phyloP scores from a whole-genome alignment of 1,284 basidiomycete genomes.

The Tilletia indica region DNA sequence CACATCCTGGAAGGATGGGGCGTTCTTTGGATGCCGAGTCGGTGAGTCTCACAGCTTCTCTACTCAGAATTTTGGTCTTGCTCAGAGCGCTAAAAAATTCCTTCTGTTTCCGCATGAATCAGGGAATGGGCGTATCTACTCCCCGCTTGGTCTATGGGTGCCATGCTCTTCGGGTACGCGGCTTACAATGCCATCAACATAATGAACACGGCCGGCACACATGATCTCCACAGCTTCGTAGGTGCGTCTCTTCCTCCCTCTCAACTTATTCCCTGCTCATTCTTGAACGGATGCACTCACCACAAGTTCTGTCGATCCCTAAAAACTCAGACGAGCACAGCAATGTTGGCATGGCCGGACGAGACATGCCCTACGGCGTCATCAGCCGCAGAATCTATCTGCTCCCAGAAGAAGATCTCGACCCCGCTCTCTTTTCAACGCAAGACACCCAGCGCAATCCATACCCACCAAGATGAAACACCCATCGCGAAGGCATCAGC shows the following conservation, averaged over 20 bases:
- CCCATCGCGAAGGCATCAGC: too few relatives aligned
- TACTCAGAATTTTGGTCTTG: not conserved
- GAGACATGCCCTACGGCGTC: not conserved
- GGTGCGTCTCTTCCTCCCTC: not conserved
- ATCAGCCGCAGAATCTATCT: not conserved
- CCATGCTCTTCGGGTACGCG: conserved; percentile 13
- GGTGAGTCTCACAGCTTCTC: not conserved
- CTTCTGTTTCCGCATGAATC: not conserved
- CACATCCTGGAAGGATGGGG: not conserved
- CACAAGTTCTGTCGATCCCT: not conserved
- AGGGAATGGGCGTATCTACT: conserved; percentile 20
- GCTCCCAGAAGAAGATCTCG: not conserved
- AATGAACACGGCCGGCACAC: not conserved
- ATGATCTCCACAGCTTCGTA: conserved; percentile 1
- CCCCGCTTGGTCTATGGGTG: conserved; percentile 6
- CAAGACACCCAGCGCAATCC: too few relatives aligned
- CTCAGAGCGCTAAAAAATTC: not conserved
- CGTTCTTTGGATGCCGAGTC: conserved; percentile 10
- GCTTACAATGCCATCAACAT: conserved; percentile 12
- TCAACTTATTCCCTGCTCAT: not conserved
- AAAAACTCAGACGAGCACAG: conserved; percentile 3
- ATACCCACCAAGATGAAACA: too few relatives aligned
- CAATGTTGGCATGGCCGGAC: not conserved
- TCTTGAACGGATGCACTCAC: not conserved
- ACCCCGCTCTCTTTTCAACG: too few relatives aligned